Evolutionary conservation across 208 protist species (phyloP).

Genomic region (Trichomonas tenax): DNA sequence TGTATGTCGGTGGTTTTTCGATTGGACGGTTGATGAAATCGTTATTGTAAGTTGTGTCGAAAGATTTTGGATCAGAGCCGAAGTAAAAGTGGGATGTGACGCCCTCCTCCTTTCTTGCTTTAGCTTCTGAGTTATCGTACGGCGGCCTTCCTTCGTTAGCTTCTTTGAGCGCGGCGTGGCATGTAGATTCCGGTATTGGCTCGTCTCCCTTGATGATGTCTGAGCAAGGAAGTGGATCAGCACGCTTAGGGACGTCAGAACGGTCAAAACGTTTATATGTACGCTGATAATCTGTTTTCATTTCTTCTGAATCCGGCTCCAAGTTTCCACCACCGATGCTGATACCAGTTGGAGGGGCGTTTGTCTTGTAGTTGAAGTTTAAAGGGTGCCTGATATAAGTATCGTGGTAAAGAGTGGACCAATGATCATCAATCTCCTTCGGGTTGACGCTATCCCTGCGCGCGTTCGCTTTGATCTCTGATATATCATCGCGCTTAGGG

Average conservation of each 20-base stretch:
- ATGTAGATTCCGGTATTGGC: not conserved
- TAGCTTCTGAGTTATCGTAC: not conserved
- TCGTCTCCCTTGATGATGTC: not conserved
- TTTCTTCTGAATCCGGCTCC: not conserved
- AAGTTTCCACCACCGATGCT: not conserved
- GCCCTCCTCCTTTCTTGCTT: not conserved
- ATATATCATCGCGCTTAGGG: not conserved
- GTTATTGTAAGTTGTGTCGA: not conserved
- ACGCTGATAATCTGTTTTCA: not conserved
- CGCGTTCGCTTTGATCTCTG: not conserved
- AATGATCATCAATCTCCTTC: not conserved
- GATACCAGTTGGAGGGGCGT: not conserved
- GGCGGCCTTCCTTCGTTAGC: not conserved
- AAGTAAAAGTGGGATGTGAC: not conserved
- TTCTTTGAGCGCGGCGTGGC: not conserved
- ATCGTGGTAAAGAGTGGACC: not conserved
- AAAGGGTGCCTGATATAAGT: not conserved
- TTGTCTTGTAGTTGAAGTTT: not conserved
- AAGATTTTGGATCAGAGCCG: not conserved
- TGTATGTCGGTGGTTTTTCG: not conserved
- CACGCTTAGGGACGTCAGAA: not conserved
- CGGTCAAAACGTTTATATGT: not conserved
- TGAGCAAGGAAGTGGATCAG: not conserved
- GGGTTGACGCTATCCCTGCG: not conserved
- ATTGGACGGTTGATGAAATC: not conserved